Evolutionary conservation across 192 early-diverging fungal genomes (phyloP).

Genomic region (Entomortierella lignicola): DNA sequence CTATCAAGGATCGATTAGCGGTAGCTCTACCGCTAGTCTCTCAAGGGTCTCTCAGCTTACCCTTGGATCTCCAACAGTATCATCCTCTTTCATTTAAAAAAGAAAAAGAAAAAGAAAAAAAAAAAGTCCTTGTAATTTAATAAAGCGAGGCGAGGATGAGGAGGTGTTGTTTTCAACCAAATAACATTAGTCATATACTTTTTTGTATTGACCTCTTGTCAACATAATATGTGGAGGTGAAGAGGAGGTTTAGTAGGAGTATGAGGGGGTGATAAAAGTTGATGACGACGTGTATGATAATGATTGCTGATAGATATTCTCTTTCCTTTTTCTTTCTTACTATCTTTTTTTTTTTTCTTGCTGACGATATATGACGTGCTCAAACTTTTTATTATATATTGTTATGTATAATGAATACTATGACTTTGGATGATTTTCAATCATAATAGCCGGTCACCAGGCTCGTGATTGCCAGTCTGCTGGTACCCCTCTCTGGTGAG

Average conservation of each 20-base stretch:
- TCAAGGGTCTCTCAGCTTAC: neutral
- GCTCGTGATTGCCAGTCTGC: slow-evolving; percentile 62
- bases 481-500: slow-evolving; percentile 61
- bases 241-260: slow-evolving; percentile 13
- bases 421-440: neutral
- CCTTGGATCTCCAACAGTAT: neutral
- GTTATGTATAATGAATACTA: neutral
- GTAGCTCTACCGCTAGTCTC: neutral
- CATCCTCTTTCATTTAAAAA: slow-evolving; percentile 30
- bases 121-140: slow-evolving; percentile 38
- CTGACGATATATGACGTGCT: neutral
- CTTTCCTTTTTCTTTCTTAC: slow-evolving; percentile 9
- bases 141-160: slow-evolving; percentile 56
- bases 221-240: neutral
- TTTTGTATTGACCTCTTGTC: slow-evolving; percentile 15
- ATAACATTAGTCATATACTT: slow-evolving; percentile 13
- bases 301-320: slow-evolving; percentile 24
- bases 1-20: too few species aligned
- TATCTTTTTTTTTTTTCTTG: slow-evolving; percentile 7
- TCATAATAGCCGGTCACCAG: slow-evolving; percentile 61
- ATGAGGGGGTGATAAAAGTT: slow-evolving; percentile 2
- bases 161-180: slow-evolving; percentile 37
- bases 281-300: neutral
- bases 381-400: neutral
- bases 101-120: slow-evolving; percentile 22